These are phyloP conservation scores for Antonospora locustae DNA, from an alignment of 371 early-diverging fungal genomes.

Conservation along the genomic window DNA sequence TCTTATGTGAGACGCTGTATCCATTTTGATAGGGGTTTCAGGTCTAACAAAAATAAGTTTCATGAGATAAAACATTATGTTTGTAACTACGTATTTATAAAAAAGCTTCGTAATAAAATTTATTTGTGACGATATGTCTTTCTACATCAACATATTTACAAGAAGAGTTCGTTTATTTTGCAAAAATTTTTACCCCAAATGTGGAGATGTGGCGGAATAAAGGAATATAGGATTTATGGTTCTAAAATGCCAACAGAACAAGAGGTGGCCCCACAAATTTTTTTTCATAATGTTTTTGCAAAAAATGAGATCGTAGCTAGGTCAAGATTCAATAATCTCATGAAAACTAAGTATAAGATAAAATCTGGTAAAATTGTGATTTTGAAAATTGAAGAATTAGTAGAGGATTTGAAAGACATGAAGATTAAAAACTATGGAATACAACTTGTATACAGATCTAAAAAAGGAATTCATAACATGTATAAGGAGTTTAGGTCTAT, in stretches of 20 bases:
- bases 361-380: conserved; percentile 91
- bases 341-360: conserved; percentile 91
- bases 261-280: conserved; percentile 81
- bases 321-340: conserved; percentile 94
- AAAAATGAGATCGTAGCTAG: conserved; percentile 92
- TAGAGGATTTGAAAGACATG: conserved; percentile 70
- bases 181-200: conserved; percentile 19
- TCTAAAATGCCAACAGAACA: conserved; percentile 64
- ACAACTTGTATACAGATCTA: conserved; percentile 94
- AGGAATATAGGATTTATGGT: conserved; percentile 54
- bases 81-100: too few species aligned
- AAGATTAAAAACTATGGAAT: conserved; percentile 95
- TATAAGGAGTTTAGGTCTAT: conserved; percentile 99
- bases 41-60: too few species aligned
- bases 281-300: conserved; percentile 92
- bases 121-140: not conserved
- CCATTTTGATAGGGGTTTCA: too few species aligned
- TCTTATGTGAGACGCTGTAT: too few species aligned
- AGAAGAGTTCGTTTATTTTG: conserved; percentile 30
- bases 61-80: too few species aligned
- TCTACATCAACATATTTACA: not conserved
- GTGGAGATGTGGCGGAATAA: conserved; percentile 37
- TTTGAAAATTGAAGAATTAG: conserved; percentile 82
- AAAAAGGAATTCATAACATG: conserved; percentile 98
- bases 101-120: too few species aligned